Evolutionary conservation across 176 grass and related monocot genomes (phyloP), one percentile per base, ranked within the genome.

Genomic region (Hsuehochloa calcarea): DNA sequence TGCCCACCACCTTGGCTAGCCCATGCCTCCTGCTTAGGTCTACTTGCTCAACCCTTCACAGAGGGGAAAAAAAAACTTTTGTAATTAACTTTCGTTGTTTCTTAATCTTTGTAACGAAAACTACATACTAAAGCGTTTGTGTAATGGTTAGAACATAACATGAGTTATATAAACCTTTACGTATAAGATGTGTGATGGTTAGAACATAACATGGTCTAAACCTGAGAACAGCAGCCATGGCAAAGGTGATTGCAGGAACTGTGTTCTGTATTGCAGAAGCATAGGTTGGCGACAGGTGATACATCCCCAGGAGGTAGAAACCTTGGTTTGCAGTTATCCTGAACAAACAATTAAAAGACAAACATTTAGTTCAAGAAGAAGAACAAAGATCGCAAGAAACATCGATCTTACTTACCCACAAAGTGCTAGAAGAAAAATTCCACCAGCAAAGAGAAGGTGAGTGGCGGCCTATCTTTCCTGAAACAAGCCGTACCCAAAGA

Each of bases 261-360:
- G 83, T 91, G 75, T 95, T 95, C 84, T 97, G 95, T 84, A 97
- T 97, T 26, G 95, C 95, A 1, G 95, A 97, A 39, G 95, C 95
- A 83, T 97, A 97, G 75, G 95, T 95, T 50, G 95, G 95, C 38
- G 95, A 97, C 52, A 97, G 58, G 83, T 97, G 82, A 16, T 97
- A 95, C 77, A 97, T 68, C 4, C 95, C 95, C 68, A 97, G 78
- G 72, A 97, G 92, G 79, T 97, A 97, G 88, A 95, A 97, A 47
- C 95, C 95, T 88, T 98, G 96, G 87, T 98, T 98, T 80, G 93
- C 93, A 55, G 96, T 98, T 75, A 98, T 98, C 72, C 92, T 97
- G 85, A 67, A 84, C 19, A 35, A 5, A 8, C 17, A 9, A 19
- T 26, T 52, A 14, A 5, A 56, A 66, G 39, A n/a, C 41, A 67